phyloP scores from a whole-genome alignment of 106 monocot species.

The Cymbidium sinense region DNA sequence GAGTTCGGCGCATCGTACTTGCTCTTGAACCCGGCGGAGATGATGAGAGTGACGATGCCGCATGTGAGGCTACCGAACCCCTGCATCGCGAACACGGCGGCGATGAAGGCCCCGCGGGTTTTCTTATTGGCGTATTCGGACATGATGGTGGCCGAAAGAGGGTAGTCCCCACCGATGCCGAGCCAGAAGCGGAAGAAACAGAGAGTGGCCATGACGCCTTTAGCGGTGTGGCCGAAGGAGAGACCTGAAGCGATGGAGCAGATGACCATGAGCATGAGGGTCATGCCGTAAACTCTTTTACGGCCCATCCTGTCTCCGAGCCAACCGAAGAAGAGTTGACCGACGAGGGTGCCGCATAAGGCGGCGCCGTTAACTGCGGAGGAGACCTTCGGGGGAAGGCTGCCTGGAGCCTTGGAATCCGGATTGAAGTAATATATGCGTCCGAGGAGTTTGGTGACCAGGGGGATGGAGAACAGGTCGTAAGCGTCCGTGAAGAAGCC shows the following conservation, averaged over 20 bases:
- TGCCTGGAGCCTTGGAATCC: conserved; percentile 20
- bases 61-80: conserved; percentile 8
- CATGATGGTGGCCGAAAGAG: conserved; percentile 82
- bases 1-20: conserved; percentile 1
- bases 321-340: conserved; percentile 81
- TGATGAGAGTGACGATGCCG: conserved; percentile 1
- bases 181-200: conserved; percentile 91
- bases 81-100: conserved; percentile 64
- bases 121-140: conserved; percentile 87
- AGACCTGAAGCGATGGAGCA: conserved; percentile 52
- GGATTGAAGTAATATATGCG: conserved; percentile 45
- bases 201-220: conserved; percentile 24
- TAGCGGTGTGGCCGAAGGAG: conserved; percentile 14
- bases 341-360: conserved; percentile 61
- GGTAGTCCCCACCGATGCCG: conserved; percentile 79
- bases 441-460: conserved; percentile 87
- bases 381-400: conserved; percentile 41
- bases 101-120: conserved; percentile 72
- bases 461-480: conserved; percentile 90
- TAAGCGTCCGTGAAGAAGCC: conserved; percentile 98
- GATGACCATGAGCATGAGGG: conserved; percentile 68
- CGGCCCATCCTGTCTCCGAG: conserved; percentile 70
- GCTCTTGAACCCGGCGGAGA: conserved; percentile 10
- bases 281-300: conserved; percentile 63
- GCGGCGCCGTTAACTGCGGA: conserved; percentile 70